Conservation (phyloP, 805 yeast genomes). For the Cyberlindnera euphorbiiphila region DNA sequence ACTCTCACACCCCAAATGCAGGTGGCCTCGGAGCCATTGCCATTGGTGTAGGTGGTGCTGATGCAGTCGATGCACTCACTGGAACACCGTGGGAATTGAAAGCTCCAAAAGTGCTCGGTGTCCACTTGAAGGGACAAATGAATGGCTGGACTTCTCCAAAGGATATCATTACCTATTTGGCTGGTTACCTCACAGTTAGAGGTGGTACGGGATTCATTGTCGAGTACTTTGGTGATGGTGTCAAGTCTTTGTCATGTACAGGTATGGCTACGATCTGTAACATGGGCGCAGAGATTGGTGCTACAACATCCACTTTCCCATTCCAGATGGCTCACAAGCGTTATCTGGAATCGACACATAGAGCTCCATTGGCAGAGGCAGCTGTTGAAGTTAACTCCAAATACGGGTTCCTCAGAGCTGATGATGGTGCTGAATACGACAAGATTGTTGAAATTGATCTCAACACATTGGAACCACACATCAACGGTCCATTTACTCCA, state of each 20-base stretch:
- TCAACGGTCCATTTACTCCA: conserved; percentile 98
- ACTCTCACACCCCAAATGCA: conserved; percentile 98
- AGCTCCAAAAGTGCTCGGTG: conserved; percentile 95
- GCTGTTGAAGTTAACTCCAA: conserved; percentile 58
- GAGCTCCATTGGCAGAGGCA: conserved; percentile 77
- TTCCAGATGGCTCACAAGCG: conserved; percentile 76
- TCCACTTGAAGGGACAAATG: conserved; percentile 83
- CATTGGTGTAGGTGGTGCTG: conserved; percentile 99
- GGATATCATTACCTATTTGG: conserved; percentile 90
- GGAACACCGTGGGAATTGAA: conserved; percentile 98
- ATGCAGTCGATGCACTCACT: conserved; percentile 96
- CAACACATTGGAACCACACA: conserved; percentile 86
- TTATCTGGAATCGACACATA: conserved; percentile 78
- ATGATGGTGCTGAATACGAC: conserved; percentile 90
- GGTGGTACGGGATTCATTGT: conserved; percentile 98
- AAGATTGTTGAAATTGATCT: conserved; percentile 88
- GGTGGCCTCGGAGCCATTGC: conserved; percentile 99
- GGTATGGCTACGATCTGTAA: conserved; percentile 99
- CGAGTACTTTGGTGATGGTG: conserved; percentile 97
- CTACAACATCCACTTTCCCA: conserved; percentile 97
- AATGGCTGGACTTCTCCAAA: conserved; percentile 96
- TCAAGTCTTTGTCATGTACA: conserved; percentile 81
- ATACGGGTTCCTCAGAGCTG: conserved; percentile 73
- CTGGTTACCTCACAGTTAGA: conserved; percentile 89
- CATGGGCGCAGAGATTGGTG: conserved; percentile 99